phyloP scores from a whole-genome alignment of 495 filamentous ascomycete species.

The Chaetomium fimeti region DNA sequence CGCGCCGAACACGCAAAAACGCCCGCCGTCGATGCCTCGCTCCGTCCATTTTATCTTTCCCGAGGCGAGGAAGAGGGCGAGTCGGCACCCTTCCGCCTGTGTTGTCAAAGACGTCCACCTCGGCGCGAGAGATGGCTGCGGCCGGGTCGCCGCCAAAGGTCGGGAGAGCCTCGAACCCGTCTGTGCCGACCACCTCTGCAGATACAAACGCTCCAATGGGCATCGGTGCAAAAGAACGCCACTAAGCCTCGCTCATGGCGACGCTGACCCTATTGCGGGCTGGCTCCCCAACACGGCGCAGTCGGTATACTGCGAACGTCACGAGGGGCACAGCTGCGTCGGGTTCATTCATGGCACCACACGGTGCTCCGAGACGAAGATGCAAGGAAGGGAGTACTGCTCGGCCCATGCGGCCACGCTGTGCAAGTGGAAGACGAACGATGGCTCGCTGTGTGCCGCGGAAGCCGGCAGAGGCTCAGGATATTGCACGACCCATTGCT shows the following conservation, averaged over 20 bases:
- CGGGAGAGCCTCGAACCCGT: not conserved
- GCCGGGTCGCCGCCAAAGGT: not conserved
- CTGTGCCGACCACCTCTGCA: slow-evolving; percentile 23
- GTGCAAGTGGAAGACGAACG: slow-evolving; percentile 1
- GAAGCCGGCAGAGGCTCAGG: not conserved
- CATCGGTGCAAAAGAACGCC: slow-evolving; percentile 12
- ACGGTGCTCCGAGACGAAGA: not conserved
- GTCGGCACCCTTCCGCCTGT: slow-evolving; percentile 1
- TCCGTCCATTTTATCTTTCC: not conserved
- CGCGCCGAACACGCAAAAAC: not conserved
- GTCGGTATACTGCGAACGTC: not conserved
- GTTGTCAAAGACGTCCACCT: slow-evolving; percentile 18
- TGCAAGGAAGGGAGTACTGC: not conserved
- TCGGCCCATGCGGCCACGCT: not conserved
- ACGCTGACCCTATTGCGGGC: not conserved
- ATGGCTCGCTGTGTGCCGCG: not conserved
- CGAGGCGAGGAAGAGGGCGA: not conserved
- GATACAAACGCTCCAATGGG: slow-evolving; percentile 12
- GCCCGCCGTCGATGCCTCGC: not conserved
- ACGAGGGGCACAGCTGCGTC: slow-evolving; percentile 7
- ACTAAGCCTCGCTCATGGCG: slow-evolving; percentile 16
- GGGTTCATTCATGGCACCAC: not conserved
- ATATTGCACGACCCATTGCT: slow-evolving; percentile 14
- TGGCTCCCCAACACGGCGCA: slow-evolving; percentile 3
- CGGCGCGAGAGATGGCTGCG: slow-evolving; percentile 6